Evolutionary conservation across 495 filamentous ascomycete genomes (phyloP).

Genomic region (Friedmanniomyces endolithicus): DNA sequence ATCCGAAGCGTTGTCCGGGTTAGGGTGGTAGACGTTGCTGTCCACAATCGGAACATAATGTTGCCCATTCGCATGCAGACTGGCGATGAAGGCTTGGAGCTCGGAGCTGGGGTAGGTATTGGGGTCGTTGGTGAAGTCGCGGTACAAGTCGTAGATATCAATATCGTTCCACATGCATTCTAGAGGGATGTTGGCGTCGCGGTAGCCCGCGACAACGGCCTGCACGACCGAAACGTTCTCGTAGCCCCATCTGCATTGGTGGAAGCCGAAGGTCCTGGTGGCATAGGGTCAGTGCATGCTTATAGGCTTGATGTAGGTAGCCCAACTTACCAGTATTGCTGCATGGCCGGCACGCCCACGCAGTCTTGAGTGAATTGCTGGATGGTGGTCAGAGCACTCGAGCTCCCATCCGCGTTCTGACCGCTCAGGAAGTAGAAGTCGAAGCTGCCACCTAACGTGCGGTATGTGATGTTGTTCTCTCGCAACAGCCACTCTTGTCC

Average conservation of each 20-base stretch:
- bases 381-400: slow-evolving; percentile 6
- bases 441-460: slow-evolving; percentile 21
- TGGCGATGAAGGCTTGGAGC: slow-evolving; percentile 5
- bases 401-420: slow-evolving; percentile 3
- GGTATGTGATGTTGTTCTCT: slow-evolving; percentile 15
- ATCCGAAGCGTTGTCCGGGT: slow-evolving; percentile 15
- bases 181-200: slow-evolving; percentile 9
- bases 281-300: background rate
- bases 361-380: slow-evolving; percentile 7
- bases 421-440: slow-evolving; percentile 23
- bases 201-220: slow-evolving; percentile 7
- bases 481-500: slow-evolving; percentile 22
- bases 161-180: slow-evolving; percentile 16
- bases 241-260: slow-evolving; percentile 18
- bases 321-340: slow-evolving; percentile 5
- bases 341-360: slow-evolving; percentile 16
- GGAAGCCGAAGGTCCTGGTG: slow-evolving; percentile 15
- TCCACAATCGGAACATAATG: slow-evolving; percentile 19
- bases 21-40: slow-evolving; percentile 11
- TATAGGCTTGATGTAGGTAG: background rate
- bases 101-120: background rate
- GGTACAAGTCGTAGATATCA: slow-evolving; percentile 25
- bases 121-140: slow-evolving; percentile 15
- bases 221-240: slow-evolving; percentile 8
- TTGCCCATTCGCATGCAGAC: slow-evolving; percentile 9